Percentiles rank a stretch among this genome's conserved stretches.
These are phyloP conservation scores for Fusarium dimerum DNA, from an alignment of 2,329 filamentous ascomycete species.

Conservation along the genomic window DNA sequence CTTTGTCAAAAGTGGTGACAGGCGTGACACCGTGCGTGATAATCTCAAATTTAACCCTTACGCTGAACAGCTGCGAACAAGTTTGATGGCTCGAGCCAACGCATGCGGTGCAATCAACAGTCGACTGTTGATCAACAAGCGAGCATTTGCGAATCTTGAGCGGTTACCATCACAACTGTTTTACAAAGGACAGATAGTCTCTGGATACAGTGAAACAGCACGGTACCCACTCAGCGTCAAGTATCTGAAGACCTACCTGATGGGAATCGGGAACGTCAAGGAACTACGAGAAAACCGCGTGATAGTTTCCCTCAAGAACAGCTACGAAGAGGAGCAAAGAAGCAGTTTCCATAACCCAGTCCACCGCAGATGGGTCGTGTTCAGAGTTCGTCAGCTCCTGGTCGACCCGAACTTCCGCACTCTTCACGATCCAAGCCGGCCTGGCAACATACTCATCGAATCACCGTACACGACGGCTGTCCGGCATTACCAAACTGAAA, in stretches of 20 bases:
- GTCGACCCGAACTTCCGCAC: conserved; percentile 34
- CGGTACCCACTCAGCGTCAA: conserved; percentile 31
- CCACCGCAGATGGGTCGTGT: conserved; percentile 41
- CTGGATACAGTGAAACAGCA: conserved; percentile 23
- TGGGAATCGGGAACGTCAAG: conserved; percentile 20
- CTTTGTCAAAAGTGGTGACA: conserved; percentile 36
- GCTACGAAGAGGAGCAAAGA: conserved; percentile 28
- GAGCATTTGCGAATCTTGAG: conserved; percentile 41
- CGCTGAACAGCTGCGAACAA: conserved; percentile 35
- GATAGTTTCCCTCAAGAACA: conserved; percentile 33
- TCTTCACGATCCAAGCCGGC: conserved; percentile 20
- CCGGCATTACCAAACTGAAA: conserved; percentile 35
- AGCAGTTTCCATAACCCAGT: conserved; percentile 43
- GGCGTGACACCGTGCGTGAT: conserved; percentile 10
- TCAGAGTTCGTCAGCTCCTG: conserved; percentile 34
- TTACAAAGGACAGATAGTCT: conserved; percentile 41
- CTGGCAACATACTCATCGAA: conserved; percentile 45
- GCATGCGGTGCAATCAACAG: conserved; percentile 33
- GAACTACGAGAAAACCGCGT: conserved; percentile 38
- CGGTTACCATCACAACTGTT: conserved; percentile 44
- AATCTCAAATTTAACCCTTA: conserved; percentile 34
- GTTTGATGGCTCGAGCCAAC: conserved; percentile 42
- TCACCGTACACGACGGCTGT: conserved; percentile 45
- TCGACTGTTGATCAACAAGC: conserved; percentile 39
- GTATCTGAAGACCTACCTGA: conserved; percentile 33